Evolutionary conservation across 805 yeast species (phyloP).

Genomic region (Grigorovia yakushimaensis): DNA sequence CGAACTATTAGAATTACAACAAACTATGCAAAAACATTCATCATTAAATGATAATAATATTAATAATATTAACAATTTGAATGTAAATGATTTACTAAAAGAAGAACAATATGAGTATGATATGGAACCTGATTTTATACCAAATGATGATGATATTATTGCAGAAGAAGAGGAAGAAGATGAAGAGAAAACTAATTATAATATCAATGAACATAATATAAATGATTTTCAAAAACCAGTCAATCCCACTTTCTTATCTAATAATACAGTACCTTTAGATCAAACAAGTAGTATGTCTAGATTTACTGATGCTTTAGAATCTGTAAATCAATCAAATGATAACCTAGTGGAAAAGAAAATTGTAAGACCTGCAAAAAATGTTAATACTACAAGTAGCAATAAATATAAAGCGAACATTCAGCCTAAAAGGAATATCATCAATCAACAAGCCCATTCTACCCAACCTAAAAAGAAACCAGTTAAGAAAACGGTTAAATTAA

Average conservation of each 20-base stretch:
- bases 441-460: neutral
- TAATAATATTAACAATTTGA: neutral
- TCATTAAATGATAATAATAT: neutral
- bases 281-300: constrained; percentile 19
- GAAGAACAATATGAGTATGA: neutral
- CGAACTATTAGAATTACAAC: neutral
- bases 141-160: neutral
- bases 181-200: constrained; percentile 2
- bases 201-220: neutral
- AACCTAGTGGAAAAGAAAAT: neutral
- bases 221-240: neutral
- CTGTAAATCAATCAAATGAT: constrained; percentile 8
- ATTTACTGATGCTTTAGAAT: constrained; percentile 23
- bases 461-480: neutral
- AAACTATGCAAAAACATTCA: neutral
- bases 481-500: neutral
- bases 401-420: neutral
- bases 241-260: neutral
- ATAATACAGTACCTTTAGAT: constrained; percentile 10
- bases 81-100: neutral
- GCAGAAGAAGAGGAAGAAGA: constrained; percentile 2
- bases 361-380: neutral
- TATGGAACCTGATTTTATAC: neutral
- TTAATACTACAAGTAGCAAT: neutral
- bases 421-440: neutral